These are phyloP conservation scores for Ceratocystis destructans DNA, from an alignment of 2,329 filamentous ascomycete species.

Conservation along the genomic window DNA sequence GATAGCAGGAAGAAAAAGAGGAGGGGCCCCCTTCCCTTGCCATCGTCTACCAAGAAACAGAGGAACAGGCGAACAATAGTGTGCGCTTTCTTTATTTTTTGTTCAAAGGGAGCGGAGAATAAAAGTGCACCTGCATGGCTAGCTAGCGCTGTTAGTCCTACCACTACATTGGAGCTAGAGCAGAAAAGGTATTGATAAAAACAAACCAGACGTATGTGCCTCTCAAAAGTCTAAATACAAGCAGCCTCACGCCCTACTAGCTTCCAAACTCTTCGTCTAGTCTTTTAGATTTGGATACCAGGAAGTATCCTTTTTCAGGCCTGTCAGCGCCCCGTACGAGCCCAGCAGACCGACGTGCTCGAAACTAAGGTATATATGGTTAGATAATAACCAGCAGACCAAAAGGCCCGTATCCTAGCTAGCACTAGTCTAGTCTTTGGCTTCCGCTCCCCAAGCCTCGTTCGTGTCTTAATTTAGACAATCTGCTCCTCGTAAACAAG, in stretches of 20 bases:
- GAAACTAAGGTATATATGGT: too few species aligned
- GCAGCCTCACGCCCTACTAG: neutral
- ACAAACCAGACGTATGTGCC: neutral
- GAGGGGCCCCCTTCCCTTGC: neutral
- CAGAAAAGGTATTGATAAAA: neutral
- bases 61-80: neutral
- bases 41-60: neutral
- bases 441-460: slow-evolving; percentile 30
- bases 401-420: neutral
- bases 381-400: too few species aligned
- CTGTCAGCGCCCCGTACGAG: neutral
- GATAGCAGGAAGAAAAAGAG: neutral
- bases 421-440: slow-evolving; percentile 31
- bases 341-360: too few species aligned
- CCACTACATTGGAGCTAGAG: neutral
- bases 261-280: neutral
- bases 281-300: neutral
- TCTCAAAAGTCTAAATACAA: neutral
- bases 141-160: slow-evolving; percentile 31
- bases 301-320: neutral
- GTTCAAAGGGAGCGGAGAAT: neutral
- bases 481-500: neutral
- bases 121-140: neutral
- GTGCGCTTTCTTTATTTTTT: neutral
- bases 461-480: slow-evolving; percentile 7